Conservation (phyloP, 1,284 basidiomycete genomes). For the Trametes polyzona region DNA sequence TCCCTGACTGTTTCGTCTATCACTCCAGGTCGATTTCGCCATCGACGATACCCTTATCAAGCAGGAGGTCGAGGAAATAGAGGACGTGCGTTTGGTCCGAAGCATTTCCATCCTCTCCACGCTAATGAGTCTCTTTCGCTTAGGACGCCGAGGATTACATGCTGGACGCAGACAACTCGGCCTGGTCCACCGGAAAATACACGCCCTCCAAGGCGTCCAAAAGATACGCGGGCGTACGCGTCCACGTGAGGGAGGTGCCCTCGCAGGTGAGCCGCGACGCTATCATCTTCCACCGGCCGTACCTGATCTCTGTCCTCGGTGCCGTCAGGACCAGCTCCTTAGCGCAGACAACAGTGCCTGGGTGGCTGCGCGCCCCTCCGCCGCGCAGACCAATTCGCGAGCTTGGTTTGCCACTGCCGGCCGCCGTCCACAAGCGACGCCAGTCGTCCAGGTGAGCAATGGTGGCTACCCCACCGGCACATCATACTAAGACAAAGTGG, state of each 20-base stretch:
- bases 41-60: conserved; percentile 15
- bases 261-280: conserved; percentile 10
- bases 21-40: conserved; percentile 34
- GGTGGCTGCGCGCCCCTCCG: conserved; percentile 4
- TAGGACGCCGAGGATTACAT: conserved; percentile 21
- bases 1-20: neutral
- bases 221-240: conserved; percentile 8
- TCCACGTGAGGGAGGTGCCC: neutral
- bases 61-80: conserved; percentile 2
- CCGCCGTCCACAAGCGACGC: conserved; percentile 1
- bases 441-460: conserved; percentile 21
- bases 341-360: conserved; percentile 41
- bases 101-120: neutral
- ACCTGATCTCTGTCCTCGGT: neutral
- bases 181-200: conserved; percentile 27
- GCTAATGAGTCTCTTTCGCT: neutral
- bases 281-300: neutral
- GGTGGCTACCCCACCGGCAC: neutral
- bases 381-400: conserved; percentile 9
- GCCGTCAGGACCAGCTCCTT: conserved; percentile 40
- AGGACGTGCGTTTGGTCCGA: conserved; percentile 6
- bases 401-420: conserved; percentile 13
- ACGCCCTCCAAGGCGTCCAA: conserved; percentile 1
- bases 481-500: neutral
- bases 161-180: conserved; percentile 32